Percentiles rank a stretch among this genome's conserved stretches.
These are phyloP conservation scores for Babjeviella inositovora DNA, from an alignment of 805 yeast genomes.

Conservation along the genomic window DNA sequence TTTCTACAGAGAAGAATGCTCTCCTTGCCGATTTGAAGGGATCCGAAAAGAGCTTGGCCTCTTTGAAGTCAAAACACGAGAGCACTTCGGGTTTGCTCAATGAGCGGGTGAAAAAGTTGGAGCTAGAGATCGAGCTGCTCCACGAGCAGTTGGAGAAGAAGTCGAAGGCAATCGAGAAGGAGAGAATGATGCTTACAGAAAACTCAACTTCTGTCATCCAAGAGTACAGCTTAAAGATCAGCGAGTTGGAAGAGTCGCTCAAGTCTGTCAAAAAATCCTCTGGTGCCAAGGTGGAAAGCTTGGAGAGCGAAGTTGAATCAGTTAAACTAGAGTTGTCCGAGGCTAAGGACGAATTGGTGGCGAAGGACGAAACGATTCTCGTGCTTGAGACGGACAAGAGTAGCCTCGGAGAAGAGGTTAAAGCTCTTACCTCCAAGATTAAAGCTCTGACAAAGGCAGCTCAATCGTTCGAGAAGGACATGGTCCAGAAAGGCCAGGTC, in stretches of 20 bases:
- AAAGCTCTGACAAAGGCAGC: too few species aligned
- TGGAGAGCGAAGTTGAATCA: slow-evolving; percentile 3
- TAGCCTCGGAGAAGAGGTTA: too few species aligned
- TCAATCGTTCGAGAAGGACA: too few species aligned
- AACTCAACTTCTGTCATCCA: slow-evolving; percentile 31
- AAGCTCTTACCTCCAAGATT: too few species aligned
- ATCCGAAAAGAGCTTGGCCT: slow-evolving; percentile 4
- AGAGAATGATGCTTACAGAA: slow-evolving; percentile 26
- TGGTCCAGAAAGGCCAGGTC: too few species aligned
- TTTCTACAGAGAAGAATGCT: slow-evolving; percentile 2
- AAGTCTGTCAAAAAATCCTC: slow-evolving; percentile 3
- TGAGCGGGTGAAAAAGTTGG: slow-evolving; percentile 7
- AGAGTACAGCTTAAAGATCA: slow-evolving; percentile 29
- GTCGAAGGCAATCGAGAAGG: slow-evolving; percentile 28
- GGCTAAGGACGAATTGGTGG: slow-evolving; percentile 2
- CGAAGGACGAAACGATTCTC: not conserved
- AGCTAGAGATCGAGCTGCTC: slow-evolving; percentile 11
- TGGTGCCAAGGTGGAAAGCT: slow-evolving; percentile 4
- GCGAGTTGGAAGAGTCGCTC: slow-evolving; percentile 18
- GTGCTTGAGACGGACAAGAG: too few species aligned
- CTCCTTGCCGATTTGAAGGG: too few species aligned
- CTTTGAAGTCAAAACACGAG: slow-evolving; percentile 5
- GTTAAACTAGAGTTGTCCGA: too few species aligned
- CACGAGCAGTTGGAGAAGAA: slow-evolving; percentile 18
- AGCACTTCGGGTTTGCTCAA: slow-evolving; percentile 7